phyloP scores from a whole-genome alignment of 495 filamentous ascomycete species.

The Aspergillus hancockii region DNA sequence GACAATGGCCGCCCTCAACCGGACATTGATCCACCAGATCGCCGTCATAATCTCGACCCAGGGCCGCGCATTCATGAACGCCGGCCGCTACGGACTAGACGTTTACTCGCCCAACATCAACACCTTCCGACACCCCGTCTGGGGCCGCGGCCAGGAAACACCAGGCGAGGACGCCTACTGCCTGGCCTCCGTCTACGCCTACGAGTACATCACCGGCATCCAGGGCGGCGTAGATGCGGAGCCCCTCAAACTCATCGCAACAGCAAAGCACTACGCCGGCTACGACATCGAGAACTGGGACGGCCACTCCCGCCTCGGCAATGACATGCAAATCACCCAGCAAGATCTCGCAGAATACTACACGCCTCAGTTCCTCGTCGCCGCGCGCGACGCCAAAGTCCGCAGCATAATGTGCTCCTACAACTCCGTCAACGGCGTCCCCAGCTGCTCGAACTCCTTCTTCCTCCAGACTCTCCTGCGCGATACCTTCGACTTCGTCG shows the following conservation, averaged over 20 bases:
- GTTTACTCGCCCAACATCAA: conserved; percentile 73
- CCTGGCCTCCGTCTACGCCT: conserved; percentile 54
- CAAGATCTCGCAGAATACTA: conserved; percentile 59
- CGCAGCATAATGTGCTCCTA: conserved; percentile 63
- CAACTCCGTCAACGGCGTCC: conserved; percentile 62
- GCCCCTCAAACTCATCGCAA: conserved; percentile 58
- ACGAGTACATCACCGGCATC: conserved; percentile 60
- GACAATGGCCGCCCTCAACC: conserved; percentile 61
- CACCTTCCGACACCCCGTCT: conserved; percentile 60
- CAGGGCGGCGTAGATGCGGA: conserved; percentile 53
- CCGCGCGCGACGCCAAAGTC: conserved; percentile 53
- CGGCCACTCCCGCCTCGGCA: conserved; percentile 52
- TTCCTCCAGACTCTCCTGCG: conserved; percentile 59
- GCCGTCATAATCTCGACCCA: conserved; percentile 61
- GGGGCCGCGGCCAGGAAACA: conserved; percentile 64
- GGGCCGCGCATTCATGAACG: conserved; percentile 68
- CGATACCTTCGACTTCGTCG: conserved; percentile 45
- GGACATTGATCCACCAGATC: conserved; percentile 57
- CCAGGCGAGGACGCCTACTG: conserved; percentile 63
- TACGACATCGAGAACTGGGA: conserved; percentile 67
- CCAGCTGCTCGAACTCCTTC: conserved; percentile 56
- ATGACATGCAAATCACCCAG: conserved; percentile 54
- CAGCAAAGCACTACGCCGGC: conserved; percentile 65
- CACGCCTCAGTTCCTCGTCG: conserved; percentile 37
- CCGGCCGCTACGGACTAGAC: conserved; percentile 56